phyloP scores from a whole-genome alignment of 768 basidiomycete genomes.

The Mycena vitilis region DNA sequence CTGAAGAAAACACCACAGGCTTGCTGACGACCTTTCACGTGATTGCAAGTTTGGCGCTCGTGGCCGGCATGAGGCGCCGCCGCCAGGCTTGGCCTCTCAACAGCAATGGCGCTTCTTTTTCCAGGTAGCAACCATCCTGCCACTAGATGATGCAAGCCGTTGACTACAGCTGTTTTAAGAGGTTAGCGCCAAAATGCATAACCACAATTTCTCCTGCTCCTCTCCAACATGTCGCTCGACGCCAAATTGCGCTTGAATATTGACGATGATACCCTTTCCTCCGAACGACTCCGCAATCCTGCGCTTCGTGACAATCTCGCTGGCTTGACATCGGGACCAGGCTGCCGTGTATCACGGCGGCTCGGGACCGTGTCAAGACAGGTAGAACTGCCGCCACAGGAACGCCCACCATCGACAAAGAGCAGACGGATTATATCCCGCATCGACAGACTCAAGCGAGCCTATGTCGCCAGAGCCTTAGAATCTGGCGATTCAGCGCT shows the following conservation, averaged over 20 bases:
- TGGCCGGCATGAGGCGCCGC: too few species aligned
- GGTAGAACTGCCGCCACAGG: neutral
- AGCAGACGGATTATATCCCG: neutral
- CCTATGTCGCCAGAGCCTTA: neutral
- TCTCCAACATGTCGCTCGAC: neutral
- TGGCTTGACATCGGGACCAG: neutral
- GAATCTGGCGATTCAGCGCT: neutral
- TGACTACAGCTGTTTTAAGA: neutral
- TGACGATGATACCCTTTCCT: neutral
- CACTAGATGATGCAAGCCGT: neutral
- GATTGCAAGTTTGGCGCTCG: too few species aligned
- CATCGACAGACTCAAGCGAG: conserved; percentile 4
- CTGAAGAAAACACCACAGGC: too few species aligned
- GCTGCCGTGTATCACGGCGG: conserved; percentile 16
- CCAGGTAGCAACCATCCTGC: conserved; percentile 17
- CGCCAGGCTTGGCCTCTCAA: conserved; percentile 7
- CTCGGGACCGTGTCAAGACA: conserved; percentile 21
- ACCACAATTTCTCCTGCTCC: neutral
- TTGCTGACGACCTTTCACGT: too few species aligned
- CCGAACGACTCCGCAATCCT: neutral
- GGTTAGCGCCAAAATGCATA: neutral
- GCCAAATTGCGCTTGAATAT: neutral
- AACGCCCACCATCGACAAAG: conserved; percentile 3
- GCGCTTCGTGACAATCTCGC: neutral
- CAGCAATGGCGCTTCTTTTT: conserved; percentile 17